These are phyloP conservation scores for Plasmodium fragile DNA, from an alignment of 169 alveolate species.

Conservation along the genomic window DNA sequence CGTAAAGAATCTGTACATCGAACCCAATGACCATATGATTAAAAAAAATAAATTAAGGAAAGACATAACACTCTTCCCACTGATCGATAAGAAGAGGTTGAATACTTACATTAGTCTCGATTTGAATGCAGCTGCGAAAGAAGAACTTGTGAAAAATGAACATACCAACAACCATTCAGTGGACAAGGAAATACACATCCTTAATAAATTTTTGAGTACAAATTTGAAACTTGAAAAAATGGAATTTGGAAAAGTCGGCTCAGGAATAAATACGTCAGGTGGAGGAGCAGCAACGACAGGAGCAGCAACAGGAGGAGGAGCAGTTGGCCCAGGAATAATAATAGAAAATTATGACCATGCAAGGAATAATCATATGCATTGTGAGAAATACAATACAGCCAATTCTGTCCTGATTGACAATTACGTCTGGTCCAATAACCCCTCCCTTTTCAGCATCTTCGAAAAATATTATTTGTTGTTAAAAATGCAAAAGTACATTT, in stretches of 20 bases:
- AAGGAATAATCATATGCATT: background rate
- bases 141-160: background rate
- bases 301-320: background rate
- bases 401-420: constrained; percentile 42
- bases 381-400: background rate
- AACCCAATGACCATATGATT: background rate
- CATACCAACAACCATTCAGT: background rate
- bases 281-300: background rate
- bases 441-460: constrained; percentile 44
- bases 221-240: constrained; percentile 10
- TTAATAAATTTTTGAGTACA: constrained; percentile 30
- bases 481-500: constrained; percentile 68
- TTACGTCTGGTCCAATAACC: constrained; percentile 54
- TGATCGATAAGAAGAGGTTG: constrained; percentile 30
- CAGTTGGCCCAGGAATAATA: background rate
- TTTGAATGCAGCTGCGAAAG: constrained; percentile 30
- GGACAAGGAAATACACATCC: background rate
- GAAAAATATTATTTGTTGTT: constrained; percentile 47
- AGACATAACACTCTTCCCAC: constrained; percentile 15
- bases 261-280: background rate
- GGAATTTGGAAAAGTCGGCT: background rate
- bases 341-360: constrained; percentile 8
- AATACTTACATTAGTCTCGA: constrained; percentile 24
- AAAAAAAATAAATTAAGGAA: background rate
- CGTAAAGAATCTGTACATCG: background rate